Base-by-base conservation (phyloP, 2,329 filamentous ascomycete species). In the Colletotrichum sp. region DNA sequence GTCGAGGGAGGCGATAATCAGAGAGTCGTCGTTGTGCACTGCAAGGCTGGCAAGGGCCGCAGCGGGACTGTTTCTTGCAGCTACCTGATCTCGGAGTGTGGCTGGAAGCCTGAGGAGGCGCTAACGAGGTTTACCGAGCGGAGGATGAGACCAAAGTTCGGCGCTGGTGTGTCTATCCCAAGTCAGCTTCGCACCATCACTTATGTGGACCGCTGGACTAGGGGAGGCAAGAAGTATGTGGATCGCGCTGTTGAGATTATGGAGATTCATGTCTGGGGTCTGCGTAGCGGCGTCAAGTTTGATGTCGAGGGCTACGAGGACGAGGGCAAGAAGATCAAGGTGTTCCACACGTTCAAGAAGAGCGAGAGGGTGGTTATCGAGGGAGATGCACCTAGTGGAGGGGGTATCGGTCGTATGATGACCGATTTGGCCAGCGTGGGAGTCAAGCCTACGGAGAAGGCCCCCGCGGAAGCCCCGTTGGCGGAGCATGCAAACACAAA, bases 21-120 rank as follows among this genome's bases (percentile, higher is more conserved):
- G 60, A 89, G 95, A 39, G 95, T 98, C 0, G 94, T 94, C 0
- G 96, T 98, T 8, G 95, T 98, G 9, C 97, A 99, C 84, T 98
- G 97, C 88, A 98, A 98, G 83, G 97, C 97, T 2, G 97, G 97
- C 4, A 99, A 99, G 85, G 97, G 97, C 2, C 90, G 97, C 67
- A 98, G 95, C 78, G 97, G 97, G 6, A 98, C 95, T 0, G 92
- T 95, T 80, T 93, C 94, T 34, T 98, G 95, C 84, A 95, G 94
- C 79, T 98, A 98, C 83, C 87, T 99, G 74, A 97, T 99, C 80
- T 93, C 94, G 9, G 95, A 98, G 82, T 94, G 97, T 81, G 90
- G 90, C 1, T 92, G 90, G 90, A 87, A 84, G 27, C 83, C 87
- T 0, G 86, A 90, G 75, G 85, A 91, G 68, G 90, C 91, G 2